Conservation (phyloP, 1,284 basidiomycete genomes). For the Microbotryum scabiosae region DNA sequence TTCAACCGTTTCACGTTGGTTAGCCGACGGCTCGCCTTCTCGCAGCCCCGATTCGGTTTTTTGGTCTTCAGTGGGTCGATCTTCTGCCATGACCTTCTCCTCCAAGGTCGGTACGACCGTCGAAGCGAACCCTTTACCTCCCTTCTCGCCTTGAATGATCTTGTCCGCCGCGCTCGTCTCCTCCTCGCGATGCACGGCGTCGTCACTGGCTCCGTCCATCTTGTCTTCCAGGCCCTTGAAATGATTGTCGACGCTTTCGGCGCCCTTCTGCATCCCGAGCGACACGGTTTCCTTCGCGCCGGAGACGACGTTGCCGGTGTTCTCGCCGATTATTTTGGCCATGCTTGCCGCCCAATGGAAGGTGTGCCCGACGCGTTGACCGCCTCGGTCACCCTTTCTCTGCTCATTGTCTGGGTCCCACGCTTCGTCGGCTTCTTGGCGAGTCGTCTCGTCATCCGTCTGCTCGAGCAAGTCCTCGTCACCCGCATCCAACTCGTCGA, state of each 20-base stretch:
- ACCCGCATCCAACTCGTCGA: constrained; percentile 66
- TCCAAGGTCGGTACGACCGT: constrained; percentile 62
- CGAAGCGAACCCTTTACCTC: constrained; percentile 51
- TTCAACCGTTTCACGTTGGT: constrained; percentile 32
- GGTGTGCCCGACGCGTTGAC: constrained; percentile 7
- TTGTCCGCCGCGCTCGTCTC: constrained; percentile 1
- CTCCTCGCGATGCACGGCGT: background rate
- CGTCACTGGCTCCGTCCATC: background rate
- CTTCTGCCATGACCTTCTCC: constrained; percentile 54
- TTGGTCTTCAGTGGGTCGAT: constrained; percentile 6
- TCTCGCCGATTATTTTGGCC: constrained; percentile 4
- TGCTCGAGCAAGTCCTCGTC: constrained; percentile 50
- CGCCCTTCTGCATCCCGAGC: constrained; percentile 11
- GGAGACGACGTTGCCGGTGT: constrained; percentile 1
- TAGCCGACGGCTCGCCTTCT: constrained; percentile 12
- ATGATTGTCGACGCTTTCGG: constrained; percentile 1
- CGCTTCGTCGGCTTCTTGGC: constrained; percentile 36
- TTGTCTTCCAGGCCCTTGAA: background rate
- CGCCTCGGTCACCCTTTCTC: constrained; percentile 24
- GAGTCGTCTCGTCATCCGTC: constrained; percentile 31
- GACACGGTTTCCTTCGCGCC: constrained; percentile 11
- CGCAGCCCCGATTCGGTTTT: background rate
- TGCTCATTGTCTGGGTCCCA: constrained; percentile 81
- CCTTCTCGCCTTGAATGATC: constrained; percentile 10
- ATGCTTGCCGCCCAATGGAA: constrained; percentile 8